Evolutionary conservation across 2,329 filamentous ascomycete genomes (phyloP), one percentile per base, ranked within the genome.

Genomic region (Monosporascus cannonballus): DNA sequence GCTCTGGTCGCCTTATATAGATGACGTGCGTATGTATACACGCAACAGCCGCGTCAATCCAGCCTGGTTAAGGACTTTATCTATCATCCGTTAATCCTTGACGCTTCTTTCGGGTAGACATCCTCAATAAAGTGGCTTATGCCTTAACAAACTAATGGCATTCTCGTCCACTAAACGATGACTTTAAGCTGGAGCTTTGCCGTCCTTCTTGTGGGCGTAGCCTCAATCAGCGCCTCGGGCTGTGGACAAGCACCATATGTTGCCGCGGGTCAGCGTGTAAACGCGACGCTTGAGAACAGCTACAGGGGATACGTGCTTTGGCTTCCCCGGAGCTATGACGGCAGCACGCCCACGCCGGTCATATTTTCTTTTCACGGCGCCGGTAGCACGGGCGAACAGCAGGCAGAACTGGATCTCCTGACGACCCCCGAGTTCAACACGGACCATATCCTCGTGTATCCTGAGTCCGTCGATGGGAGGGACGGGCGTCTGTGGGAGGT

Each of bases 291-390:
- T 24, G 8, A 46, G 22, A 15, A 49, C 25, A 22, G 18, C 20
- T 15, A 48, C 22, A 36, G 50, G 17, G 9, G 22, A 25, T 52
- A 41, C 25, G 8, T 46, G 20, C 18, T 47, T 37, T 52, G 50
- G 50, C 34, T 52, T 11, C 50, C 50, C 6, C 20, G 3, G 7
- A 39, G 24, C 11, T 52, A 52, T 24, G 37, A 48, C 17, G 22
- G 46, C 22, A 44, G 38, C 37, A 44, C 14, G 22, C 18, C 45
- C 14, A 20, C 50, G 11, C 24, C 24, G 22, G 34, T 49, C n/a
- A 52, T 52, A 34, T 42, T 52, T 14, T 48, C 45, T 17, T 45
- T 48, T 22, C 50, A 52, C 30, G 50, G 50, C 34, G 50, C 50
- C 5, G 38, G 36, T 20, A 24, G 45, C 36, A 48, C 18, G 7